Evolutionary conservation across 345 rosid species (phyloP).

Genomic region (Odontarrhena argentea): DNA sequence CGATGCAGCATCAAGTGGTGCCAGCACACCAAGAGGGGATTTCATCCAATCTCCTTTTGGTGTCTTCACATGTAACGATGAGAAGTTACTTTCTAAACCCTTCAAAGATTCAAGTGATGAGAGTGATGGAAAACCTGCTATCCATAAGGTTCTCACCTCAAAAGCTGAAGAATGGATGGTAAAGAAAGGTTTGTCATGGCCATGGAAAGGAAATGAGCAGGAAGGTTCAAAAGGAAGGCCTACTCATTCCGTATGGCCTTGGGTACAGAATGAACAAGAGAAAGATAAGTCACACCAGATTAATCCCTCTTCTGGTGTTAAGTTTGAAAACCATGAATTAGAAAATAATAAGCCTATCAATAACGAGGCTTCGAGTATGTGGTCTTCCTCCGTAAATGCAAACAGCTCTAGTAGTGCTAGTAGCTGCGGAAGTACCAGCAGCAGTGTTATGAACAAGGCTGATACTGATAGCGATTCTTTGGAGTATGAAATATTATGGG

Average conservation of each 20-base stretch:
- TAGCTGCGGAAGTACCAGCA: slow-evolving; percentile 87
- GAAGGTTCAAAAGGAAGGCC: slow-evolving; percentile 63
- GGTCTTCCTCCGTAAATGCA: slow-evolving; percentile 76
- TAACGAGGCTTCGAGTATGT: slow-evolving; percentile 73
- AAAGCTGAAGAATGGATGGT: slow-evolving; percentile 90
- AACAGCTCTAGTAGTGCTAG: slow-evolving; percentile 93
- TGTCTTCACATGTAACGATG: slow-evolving; percentile 56
- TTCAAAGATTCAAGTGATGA: slow-evolving; percentile 71
- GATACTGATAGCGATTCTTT: slow-evolving; percentile 75
- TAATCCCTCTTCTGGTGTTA: slow-evolving; percentile 48
- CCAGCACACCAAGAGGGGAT: slow-evolving; percentile 91
- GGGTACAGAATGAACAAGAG: slow-evolving; percentile 64
- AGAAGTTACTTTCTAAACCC: slow-evolving; percentile 50
- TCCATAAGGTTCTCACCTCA: slow-evolving; percentile 69
- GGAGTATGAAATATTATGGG: slow-evolving; percentile 93
- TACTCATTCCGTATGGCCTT: slow-evolving; percentile 55
- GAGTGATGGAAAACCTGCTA: slow-evolving; percentile 68
- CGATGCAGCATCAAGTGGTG: slow-evolving; percentile 82
- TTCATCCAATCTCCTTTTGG: slow-evolving; percentile 59
- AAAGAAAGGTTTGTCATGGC: slow-evolving; percentile 89
- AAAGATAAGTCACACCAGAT: slow-evolving; percentile 41
- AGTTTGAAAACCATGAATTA: slow-evolving; percentile 50
- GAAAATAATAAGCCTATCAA: slow-evolving; percentile 55
- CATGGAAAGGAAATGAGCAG: slow-evolving; percentile 88
- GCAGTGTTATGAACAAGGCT: slow-evolving; percentile 71